Evolutionary conservation across 208 protist genomes (phyloP).

Genomic region (Histomonas meleagridis): DNA sequence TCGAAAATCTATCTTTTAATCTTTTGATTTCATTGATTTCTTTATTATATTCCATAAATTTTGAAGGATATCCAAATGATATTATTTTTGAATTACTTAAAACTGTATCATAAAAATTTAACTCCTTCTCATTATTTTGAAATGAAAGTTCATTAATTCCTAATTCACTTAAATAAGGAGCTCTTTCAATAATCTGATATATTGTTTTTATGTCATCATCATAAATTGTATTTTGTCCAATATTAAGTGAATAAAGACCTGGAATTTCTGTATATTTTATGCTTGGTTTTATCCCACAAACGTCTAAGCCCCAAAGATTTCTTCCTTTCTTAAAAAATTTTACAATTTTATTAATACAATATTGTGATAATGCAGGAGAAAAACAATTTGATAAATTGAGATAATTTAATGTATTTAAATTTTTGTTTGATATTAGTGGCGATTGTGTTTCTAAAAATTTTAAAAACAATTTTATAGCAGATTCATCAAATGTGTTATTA

Average conservation of each 20-base stretch:
- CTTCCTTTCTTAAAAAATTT: background rate
- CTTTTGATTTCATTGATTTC: background rate
- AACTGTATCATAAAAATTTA: background rate
- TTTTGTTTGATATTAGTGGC: background rate
- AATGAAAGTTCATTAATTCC: background rate
- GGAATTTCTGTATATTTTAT: background rate
- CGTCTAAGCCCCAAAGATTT: slow-evolving; percentile 3
- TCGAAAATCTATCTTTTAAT: background rate
- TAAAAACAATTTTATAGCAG: background rate
- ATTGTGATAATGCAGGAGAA: background rate
- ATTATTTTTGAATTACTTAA: background rate
- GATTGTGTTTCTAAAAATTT: background rate
- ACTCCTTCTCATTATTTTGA: background rate
- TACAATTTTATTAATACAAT: background rate
- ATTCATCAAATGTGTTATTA: background rate
- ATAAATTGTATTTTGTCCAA: background rate
- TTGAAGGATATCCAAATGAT: background rate
- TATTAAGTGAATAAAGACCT: background rate
- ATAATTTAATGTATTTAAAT: background rate
- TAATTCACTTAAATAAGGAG: background rate
- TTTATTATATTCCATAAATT: background rate
- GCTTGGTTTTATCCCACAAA: background rate
- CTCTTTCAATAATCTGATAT: background rate
- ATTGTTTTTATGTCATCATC: background rate
- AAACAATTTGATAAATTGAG: background rate